Base-by-base conservation (phyloP, 805 yeast species). In the Scheffersomyces spartinae region DNA sequence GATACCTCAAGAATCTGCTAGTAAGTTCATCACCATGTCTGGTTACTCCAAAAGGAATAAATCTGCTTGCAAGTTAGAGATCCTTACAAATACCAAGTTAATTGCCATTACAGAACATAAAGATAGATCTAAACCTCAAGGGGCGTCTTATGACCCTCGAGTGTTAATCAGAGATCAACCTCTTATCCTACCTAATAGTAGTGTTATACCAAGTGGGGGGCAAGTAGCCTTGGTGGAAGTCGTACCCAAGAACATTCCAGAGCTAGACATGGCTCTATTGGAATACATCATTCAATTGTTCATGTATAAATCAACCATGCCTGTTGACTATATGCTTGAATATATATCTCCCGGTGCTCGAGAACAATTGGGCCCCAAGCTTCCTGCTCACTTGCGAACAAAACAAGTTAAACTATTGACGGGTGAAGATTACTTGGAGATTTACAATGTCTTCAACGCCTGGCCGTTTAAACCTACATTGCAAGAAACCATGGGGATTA, bases 391-490 rank as follows among this genome's bases (percentile, higher is more conserved):
- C n/a, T n/a, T n/a, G n/a, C n/a, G n/a, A n/a, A n/a, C n/a, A n/a
- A n/a, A n/a, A n/a, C n/a, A n/a, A n/a, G n/a, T n/a, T n/a, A n/a
- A n/a, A n/a, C n/a, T 66, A 3, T 52, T 85, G 24, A 55, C 72
- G 0, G 42, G 54, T 2, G 68, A 66, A 1, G 88, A 84, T n/a
- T 56, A 77, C 32, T 30, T 57, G 5, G 36, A 46, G 5, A 43
- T 86, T 5, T 58, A 73, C 7, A 49, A 65, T 3, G 58, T 52
- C 3, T 83, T 77, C 43, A 62, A 58, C 21, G 41, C 52, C 9
- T 88, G 96, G 97, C 91, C 96, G 0, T 88, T 85, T 59, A 84
- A 76, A 47, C 96, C 94, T n/a, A n/a, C n/a, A n/a, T n/a, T n/a
- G n/a, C n/a, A n/a, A n/a, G n/a, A n/a, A n/a, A n/a, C n/a, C n/a